Evolutionary conservation across 179 eudicot species (phyloP), one percentile per base, ranked within the genome.

Genomic region (Beta corolliflora): DNA sequence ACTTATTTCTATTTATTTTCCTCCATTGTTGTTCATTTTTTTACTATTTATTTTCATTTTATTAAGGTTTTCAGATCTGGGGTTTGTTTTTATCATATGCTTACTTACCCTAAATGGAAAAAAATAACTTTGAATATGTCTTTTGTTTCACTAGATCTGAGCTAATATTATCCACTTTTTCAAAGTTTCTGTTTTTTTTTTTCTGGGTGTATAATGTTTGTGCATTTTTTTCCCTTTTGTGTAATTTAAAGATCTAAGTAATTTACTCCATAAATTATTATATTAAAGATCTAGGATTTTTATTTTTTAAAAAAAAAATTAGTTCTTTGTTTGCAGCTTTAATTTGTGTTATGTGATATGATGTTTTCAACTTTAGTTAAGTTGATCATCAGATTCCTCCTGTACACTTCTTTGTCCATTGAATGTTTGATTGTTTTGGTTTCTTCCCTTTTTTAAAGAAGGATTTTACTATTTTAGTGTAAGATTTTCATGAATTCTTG

Each of bases 21-120:
- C 58, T 83, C 25, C 25, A 25, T 25, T 25, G 25, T 25, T 25
- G 25, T 25, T 25, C 25, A 23, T 78, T 44, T 79, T 23, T 64
- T 45, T 48, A 14, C 5, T 45, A 16, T 9, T 14, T 29, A 0
- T 19, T n/a, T 36, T 41, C 4, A 31, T 75, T 21, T 9, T 10
- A 52, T 19, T 53, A 23, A 18, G 3, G 12, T 71, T 64, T 13
- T 78, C 55, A 82, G 85, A 82, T 82, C 85, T 82, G 81, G 78
- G 25, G 3, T 18, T 73, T 84, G 77, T 31, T 29, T 71, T 44
- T n/a, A 75, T 75, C 66, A 16, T 64, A 29, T 83, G 75, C 58
- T 56, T 65, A 74, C 70, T 83, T 83, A 5, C 82, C 71, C 31
- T 9, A 72, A 52, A 18, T 78, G 78, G 85, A 54, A 82, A 78